Evolutionary conservation across 2,329 filamentous ascomycete species (phyloP).

Genomic region (Aspergillus vadensis): DNA sequence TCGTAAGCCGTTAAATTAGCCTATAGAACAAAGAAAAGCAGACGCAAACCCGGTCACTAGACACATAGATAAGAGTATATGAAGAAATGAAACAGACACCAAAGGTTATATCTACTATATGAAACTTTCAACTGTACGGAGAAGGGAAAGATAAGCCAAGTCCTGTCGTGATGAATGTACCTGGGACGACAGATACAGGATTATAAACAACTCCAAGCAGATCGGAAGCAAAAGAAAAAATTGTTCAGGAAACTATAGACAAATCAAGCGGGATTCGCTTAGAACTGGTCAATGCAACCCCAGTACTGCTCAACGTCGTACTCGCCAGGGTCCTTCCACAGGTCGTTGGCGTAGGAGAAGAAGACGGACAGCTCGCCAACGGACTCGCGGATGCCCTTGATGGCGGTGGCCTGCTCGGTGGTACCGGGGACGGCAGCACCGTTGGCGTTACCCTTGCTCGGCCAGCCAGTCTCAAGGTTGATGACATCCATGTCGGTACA

Average conservation of each 20-base stretch:
- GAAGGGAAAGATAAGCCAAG: slow-evolving; percentile 18
- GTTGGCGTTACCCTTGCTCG: slow-evolving; percentile 68
- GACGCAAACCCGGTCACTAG: slow-evolving; percentile 30
- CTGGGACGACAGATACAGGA: slow-evolving; percentile 20
- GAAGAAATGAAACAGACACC: slow-evolving; percentile 12
- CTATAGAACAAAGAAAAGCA: slow-evolving; percentile 26
- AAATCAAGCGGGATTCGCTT: slow-evolving; percentile 20
- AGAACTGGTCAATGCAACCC: slow-evolving; percentile 64
- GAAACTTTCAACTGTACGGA: slow-evolving; percentile 18
- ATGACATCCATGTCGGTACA: slow-evolving; percentile 73
- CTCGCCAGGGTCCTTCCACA: slow-evolving; percentile 73
- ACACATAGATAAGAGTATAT: slow-evolving; percentile 32
- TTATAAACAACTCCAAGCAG: slow-evolving; percentile 22
- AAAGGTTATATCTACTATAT: slow-evolving; percentile 25
- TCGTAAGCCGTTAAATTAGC: slow-evolving; percentile 18
- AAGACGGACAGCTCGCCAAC: slow-evolving; percentile 72
- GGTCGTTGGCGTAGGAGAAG: slow-evolving; percentile 78
- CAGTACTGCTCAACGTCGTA: slow-evolving; percentile 80
- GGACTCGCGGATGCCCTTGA: slow-evolving; percentile 67
- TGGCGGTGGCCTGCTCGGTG: slow-evolving; percentile 69
- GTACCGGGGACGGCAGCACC: slow-evolving; percentile 69
- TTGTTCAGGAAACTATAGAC: slow-evolving; percentile 6
- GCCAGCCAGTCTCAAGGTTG: slow-evolving; percentile 93
- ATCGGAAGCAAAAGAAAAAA: slow-evolving; percentile 15
- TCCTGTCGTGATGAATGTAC: slow-evolving; percentile 12